A percentile compares a stretch with the other conserved stretches of the same genome.
phyloP scores from a whole-genome alignment of 2,329 filamentous ascomycete species.

The Coniochaeta sp. region DNA sequence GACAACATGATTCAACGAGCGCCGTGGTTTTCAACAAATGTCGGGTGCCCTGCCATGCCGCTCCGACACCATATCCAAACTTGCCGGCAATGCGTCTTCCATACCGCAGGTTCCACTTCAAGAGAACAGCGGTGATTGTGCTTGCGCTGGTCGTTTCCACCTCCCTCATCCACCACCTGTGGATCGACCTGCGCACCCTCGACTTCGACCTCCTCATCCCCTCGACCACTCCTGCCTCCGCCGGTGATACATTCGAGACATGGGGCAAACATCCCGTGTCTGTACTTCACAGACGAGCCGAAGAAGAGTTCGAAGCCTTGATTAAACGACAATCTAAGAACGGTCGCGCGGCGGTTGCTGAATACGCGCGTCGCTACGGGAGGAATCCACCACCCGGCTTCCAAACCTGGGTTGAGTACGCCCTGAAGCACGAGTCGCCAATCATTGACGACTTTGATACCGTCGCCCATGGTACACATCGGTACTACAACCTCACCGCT shows the following conservation, averaged over 20 bases:
- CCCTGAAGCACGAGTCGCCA: conserved; percentile 26
- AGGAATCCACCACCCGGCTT: conserved; percentile 38
- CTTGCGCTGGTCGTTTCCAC: not conserved
- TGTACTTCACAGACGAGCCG: not conserved
- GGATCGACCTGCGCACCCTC: not conserved
- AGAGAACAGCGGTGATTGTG: not conserved
- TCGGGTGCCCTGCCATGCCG: not conserved
- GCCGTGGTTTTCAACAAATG: too few relatives aligned
- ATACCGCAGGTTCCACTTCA: not conserved
- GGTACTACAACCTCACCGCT: conserved; percentile 20
- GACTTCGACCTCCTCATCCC: not conserved
- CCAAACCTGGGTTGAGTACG: conserved; percentile 35
- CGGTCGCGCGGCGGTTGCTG: conserved; percentile 23
- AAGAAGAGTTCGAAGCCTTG: conserved; percentile 20
- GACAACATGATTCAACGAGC: too few relatives aligned
- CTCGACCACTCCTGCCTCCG: not conserved
- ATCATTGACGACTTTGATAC: conserved; percentile 44
- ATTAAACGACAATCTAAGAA: conserved; percentile 28
- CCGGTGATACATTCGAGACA: not conserved
- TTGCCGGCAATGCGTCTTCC: not conserved
- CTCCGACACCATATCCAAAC: not conserved
- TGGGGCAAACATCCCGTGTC: not conserved
- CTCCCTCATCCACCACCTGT: not conserved
- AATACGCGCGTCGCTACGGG: conserved; percentile 35
- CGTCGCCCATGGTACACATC: conserved; percentile 26